Evolutionary conservation across 305 asterid species (phyloP), one percentile per base, ranked within the genome.

Genomic region (Fraxinus baroniana): DNA sequence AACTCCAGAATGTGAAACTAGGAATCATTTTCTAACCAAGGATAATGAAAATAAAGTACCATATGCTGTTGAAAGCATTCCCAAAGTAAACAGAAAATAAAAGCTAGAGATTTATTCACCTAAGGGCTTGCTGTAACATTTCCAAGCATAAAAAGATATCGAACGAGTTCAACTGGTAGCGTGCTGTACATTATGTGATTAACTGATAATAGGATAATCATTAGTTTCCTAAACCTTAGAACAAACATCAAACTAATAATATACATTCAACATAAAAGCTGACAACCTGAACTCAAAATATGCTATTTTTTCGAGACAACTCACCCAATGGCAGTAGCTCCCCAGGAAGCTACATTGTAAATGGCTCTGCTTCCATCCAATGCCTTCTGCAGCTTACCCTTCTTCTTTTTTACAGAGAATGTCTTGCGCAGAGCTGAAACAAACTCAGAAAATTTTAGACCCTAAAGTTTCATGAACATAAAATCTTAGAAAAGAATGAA

Each of bases 321-420:
- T 77, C 90, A 81, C 74, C 99, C 99, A 78, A 95, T 86, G 80
- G 98, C 99, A 75, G 99, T 95, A 82, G 99, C 98, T 80, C 99
- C 99, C 99, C 99, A 95, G 17, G 99, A 95, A 68, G 98, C 99
- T 74, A 95, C 98, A 39, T 93, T 95, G 85, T 95, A 95, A 36
- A 95, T 84, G 30, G 93, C 98, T 90, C 90, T 92, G 93, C 97
- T 93, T 83, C 99, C 99, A 87, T 95, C 98, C 96, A 96, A 95
- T 71, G 98, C 98, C 90, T 93, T 95, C 41, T 91, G 94, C 83
- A 95, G 92, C 91, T 91, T 95, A 81, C 99, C 97, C 84, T 94
- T 94, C 85, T 79, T 92, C 90, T 92, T 94, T 82, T 91, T 95
- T 26, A 92, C 18, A n/a, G 98, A 92, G 88, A 95, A 95, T 68